Percentiles rank a stretch among this genome's conserved stretches.
Evolutionary conservation across 257 asterid species (phyloP).

Genomic region (Fraxinus cuspidata): DNA sequence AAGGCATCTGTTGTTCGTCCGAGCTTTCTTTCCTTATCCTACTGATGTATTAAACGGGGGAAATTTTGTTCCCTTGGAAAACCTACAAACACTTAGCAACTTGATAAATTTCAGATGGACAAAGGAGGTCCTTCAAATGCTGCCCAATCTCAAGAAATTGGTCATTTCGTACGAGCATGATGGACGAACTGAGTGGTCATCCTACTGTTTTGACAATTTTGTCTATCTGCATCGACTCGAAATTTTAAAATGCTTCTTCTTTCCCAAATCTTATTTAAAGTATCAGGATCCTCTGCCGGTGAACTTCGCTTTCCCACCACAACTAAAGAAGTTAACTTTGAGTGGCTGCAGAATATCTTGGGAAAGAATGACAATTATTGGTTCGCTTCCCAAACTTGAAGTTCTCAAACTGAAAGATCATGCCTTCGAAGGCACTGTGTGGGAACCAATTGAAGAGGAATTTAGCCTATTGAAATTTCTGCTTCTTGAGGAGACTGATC

Average conservation of each 20-base stretch:
- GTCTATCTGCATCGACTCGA: conserved; percentile 8
- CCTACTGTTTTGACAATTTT: conserved; percentile 10
- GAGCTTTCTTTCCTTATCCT: conserved; percentile 5
- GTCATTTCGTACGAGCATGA: conserved; percentile 16
- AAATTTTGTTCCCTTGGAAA: neutral
- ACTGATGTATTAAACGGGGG: neutral
- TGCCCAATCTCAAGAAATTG: conserved; percentile 17
- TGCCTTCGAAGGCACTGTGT: conserved; percentile 9
- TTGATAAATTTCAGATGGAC: conserved; percentile 13
- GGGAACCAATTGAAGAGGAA: conserved; percentile 22
- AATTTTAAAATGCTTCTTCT: conserved; percentile 13
- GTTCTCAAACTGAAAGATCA: conserved; percentile 17
- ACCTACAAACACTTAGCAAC: conserved; percentile 15
- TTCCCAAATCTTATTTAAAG: neutral
- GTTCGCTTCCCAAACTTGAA: conserved; percentile 17
- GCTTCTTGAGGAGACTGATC: neutral
- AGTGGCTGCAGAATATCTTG: conserved; percentile 11
- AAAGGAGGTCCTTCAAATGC: neutral
- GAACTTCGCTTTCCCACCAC: conserved; percentile 8
- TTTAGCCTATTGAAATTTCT: neutral
- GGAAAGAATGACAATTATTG: neutral
- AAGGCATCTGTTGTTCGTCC: conserved; percentile 27
- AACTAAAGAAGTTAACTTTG: conserved; percentile 12
- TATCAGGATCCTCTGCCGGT: neutral
- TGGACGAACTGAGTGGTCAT: neutral